Conservation (phyloP, 306 rosid genomes). For the Trifolium fragiferum region DNA sequence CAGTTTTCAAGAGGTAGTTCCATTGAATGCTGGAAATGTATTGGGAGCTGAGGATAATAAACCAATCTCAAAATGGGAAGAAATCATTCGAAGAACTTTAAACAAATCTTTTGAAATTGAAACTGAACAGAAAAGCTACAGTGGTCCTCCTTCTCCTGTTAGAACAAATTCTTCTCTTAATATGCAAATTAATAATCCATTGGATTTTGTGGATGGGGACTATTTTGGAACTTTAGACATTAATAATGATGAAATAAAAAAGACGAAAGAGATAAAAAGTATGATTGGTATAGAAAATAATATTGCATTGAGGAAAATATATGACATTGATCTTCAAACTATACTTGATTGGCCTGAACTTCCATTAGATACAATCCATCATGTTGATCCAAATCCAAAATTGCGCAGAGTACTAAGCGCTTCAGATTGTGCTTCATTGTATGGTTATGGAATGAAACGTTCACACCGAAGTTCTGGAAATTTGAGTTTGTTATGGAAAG, state of each 20-base stretch:
- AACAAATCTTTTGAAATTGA: constrained; percentile 69
- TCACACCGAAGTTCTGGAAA: constrained; percentile 68
- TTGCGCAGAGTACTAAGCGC: constrained; percentile 70
- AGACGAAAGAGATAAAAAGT: constrained; percentile 39
- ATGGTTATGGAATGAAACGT: constrained; percentile 53
- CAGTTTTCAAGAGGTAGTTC: constrained; percentile 96
- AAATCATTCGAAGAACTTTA: constrained; percentile 74
- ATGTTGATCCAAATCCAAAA: constrained; percentile 55
- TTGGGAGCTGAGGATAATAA: constrained; percentile 87
- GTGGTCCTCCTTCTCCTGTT: constrained; percentile 82
- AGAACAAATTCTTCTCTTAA: constrained; percentile 57
- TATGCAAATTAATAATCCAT: constrained; percentile 49
- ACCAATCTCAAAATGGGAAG: constrained; percentile 92
- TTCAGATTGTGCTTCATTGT: constrained; percentile 52
- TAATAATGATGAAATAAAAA: neutral
- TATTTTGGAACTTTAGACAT: no score
- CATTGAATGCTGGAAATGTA: constrained; percentile 94
- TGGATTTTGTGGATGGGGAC: constrained; percentile 44
- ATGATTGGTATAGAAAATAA: constrained; percentile 36
- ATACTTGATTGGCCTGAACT: constrained; percentile 87
- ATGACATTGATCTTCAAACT: constrained; percentile 61
- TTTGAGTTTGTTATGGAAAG: constrained; percentile 57
- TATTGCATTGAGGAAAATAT: constrained; percentile 55
- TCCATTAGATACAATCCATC: constrained; percentile 68
- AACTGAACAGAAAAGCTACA: constrained; percentile 65